Percentiles rank a stretch among this genome's conserved stretches.
Conservation (phyloP, 2,329 filamentous ascomycete species). For the Alternaria hordeiaustralica region DNA sequence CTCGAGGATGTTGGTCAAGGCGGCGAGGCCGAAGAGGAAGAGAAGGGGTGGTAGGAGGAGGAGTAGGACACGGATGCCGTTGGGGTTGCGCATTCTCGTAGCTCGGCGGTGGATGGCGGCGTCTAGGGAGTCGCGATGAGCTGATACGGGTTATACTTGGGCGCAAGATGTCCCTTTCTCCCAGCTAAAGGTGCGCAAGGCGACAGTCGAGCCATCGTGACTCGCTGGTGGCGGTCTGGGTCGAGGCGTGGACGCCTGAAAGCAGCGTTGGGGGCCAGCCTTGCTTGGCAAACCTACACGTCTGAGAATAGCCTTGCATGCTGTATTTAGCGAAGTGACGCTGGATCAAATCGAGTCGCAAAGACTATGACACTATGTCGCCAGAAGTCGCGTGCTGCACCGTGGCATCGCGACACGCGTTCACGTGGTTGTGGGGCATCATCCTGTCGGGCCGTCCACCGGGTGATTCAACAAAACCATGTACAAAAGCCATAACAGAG, state of each 20-base stretch:
- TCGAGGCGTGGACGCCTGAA: constrained; percentile 2
- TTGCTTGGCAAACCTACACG: background rate
- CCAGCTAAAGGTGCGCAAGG: background rate
- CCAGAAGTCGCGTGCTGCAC: background rate
- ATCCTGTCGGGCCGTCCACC: background rate
- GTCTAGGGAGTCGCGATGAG: background rate
- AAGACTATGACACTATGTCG: background rate
- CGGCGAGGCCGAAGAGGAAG: constrained; percentile 30
- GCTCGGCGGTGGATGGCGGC: background rate
- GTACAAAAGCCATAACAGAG: background rate
- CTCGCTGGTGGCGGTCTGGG: background rate
- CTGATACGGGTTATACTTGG: background rate
- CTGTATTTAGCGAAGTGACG: background rate
- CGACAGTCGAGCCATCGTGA: background rate
- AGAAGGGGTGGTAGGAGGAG: constrained; percentile 31
- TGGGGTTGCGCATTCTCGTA: constrained; percentile 26
- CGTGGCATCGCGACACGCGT: background rate
- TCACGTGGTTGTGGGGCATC: background rate
- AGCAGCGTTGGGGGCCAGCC: background rate
- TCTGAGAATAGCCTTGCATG: background rate
- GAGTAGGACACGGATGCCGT: constrained; percentile 28
- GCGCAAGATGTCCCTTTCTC: background rate
- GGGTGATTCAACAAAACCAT: background rate
- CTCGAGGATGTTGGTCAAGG: constrained; percentile 33
- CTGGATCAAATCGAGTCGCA: background rate